phyloP scores from a whole-genome alignment of 805 yeast genomes.

The Alloascoidea hylecoeti region DNA sequence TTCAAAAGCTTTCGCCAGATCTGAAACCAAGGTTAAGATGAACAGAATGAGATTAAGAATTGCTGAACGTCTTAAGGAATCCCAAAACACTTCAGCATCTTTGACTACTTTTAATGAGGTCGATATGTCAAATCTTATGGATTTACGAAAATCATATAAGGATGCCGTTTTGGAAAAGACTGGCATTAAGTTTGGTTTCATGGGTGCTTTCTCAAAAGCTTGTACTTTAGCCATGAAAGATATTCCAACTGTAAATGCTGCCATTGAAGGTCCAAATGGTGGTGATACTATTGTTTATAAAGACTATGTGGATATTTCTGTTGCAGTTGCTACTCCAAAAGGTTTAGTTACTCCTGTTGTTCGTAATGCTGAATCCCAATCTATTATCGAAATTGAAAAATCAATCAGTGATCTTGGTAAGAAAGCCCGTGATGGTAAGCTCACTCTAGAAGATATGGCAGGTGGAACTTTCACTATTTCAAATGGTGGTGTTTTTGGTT shows the following conservation, averaged over 20 bases:
- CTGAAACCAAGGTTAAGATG: slow-evolving; percentile 91
- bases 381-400: slow-evolving; percentile 78
- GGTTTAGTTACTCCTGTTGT: slow-evolving; percentile 97
- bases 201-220: slow-evolving; percentile 97
- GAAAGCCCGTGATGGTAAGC: slow-evolving; percentile 94
- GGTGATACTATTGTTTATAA: slow-evolving; percentile 90
- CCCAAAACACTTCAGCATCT: slow-evolving; percentile 97
- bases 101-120: slow-evolving; percentile 96
- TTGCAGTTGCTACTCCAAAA: slow-evolving; percentile 98
- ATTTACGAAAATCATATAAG: slow-evolving; percentile 92
- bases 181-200: slow-evolving; percentile 93
- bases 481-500: slow-evolving; percentile 98
- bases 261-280: slow-evolving; percentile 57
- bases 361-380: slow-evolving; percentile 87
- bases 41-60: slow-evolving; percentile 98
- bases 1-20: slow-evolving; percentile 51
- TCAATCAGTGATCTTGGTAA: slow-evolving; percentile 72
- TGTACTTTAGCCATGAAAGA: slow-evolving; percentile 86
- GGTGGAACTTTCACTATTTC: slow-evolving; percentile 99
- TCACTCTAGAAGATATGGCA: slow-evolving; percentile 95
- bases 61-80: slow-evolving; percentile 97
- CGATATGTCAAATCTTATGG: slow-evolving; percentile 86
- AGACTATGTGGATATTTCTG: slow-evolving; percentile 89
- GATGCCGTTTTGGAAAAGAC: slow-evolving; percentile 91
- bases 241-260: slow-evolving; percentile 89